A percentile compares a stretch with the other conserved stretches of the same genome.
These are phyloP conservation scores for Chenopodium berlandieri DNA, from an alignment of 148 eudicot species.

Conservation along the genomic window DNA sequence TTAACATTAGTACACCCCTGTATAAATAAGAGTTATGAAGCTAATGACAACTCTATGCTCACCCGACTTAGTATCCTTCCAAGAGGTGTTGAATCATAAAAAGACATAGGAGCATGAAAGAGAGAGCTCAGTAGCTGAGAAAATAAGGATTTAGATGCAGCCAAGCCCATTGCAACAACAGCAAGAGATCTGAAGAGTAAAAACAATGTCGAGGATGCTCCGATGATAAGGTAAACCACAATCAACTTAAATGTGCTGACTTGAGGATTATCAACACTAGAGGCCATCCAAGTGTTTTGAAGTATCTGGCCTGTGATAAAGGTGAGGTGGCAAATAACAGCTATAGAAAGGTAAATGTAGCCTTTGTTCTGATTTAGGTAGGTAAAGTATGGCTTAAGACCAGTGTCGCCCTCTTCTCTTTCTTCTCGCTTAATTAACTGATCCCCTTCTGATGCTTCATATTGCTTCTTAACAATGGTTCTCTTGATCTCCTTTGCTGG, in stretches of 20 bases:
- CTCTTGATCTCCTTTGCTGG: slow-evolving; percentile 46
- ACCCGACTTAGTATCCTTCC: slow-evolving; percentile 91
- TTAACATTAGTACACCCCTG: neutral
- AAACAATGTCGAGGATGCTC: slow-evolving; percentile 41
- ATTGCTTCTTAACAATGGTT: slow-evolving; percentile 29
- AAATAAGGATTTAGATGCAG: slow-evolving; percentile 73
- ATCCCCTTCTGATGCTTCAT: slow-evolving; percentile 36
- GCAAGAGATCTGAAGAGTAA: slow-evolving; percentile 57
- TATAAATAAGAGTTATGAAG: neutral
- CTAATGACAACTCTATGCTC: neutral
- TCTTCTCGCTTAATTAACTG: slow-evolving; percentile 87
- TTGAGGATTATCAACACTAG: slow-evolving; percentile 65
- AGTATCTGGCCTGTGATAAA: slow-evolving; percentile 57
- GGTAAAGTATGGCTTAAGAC: slow-evolving; percentile 66
- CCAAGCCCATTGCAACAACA: slow-evolving; percentile 58
- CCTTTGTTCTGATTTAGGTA: slow-evolving; percentile 75
- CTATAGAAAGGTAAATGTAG: slow-evolving; percentile 47
- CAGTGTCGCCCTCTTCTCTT: slow-evolving; percentile 75
- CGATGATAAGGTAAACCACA: slow-evolving; percentile 65
- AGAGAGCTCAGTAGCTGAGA: slow-evolving; percentile 65
- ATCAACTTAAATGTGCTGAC: slow-evolving; percentile 60
- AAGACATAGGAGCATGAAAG: slow-evolving; percentile 86
- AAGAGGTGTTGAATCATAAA: slow-evolving; percentile 91
- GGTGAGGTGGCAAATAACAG: slow-evolving; percentile 43
- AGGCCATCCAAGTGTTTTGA: slow-evolving; percentile 93